Conservation (phyloP, 2,329 filamentous ascomycete genomes). For the Chaetothyriales sp. region DNA sequence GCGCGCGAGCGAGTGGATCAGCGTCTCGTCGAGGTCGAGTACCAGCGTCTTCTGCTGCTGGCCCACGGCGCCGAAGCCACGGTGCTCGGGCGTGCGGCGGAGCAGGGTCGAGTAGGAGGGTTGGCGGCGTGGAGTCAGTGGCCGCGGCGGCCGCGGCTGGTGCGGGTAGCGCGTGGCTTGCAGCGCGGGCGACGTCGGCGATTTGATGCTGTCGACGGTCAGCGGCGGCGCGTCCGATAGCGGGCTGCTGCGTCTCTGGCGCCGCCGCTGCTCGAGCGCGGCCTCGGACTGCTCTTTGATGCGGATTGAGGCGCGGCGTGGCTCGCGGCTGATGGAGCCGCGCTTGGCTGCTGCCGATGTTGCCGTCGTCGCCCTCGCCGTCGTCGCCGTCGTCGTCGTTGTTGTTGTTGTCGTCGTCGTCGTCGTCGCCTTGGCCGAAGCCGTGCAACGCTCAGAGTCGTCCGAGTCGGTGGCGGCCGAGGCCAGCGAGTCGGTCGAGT, state of each 20-base stretch:
- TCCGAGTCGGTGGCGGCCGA: conserved; percentile 13
- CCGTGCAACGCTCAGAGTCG: not conserved
- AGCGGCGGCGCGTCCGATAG: conserved; percentile 37
- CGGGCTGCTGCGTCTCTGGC: conserved; percentile 22
- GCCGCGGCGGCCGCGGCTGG: conserved; percentile 74
- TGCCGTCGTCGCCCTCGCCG: too few relatives aligned
- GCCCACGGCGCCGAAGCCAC: too few relatives aligned
- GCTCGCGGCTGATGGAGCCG: conserved; percentile 8
- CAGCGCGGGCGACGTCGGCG: conserved; percentile 65
- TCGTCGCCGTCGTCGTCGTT: conserved; percentile 2
- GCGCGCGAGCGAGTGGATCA: conserved; percentile 97
- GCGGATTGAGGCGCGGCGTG: conserved; percentile 14
- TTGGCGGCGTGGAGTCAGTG: conserved; percentile 75
- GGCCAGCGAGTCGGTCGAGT: conserved; percentile 16
- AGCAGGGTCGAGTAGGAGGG: conserved; percentile 64
- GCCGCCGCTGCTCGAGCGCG: conserved; percentile 43
- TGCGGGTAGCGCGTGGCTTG: conserved; percentile 80
- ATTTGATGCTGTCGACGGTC: conserved; percentile 72
- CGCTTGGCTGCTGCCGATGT: not conserved
- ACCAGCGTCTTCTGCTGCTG: conserved; percentile 88
- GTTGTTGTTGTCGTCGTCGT: conserved; percentile 1
- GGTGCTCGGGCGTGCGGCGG: conserved; percentile 32
- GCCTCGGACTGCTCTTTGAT: conserved; percentile 17
- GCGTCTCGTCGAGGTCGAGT: conserved; percentile 86
- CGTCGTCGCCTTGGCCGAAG: conserved; percentile 5